Evolutionary conservation across 148 eudicot genomes (phyloP), one percentile per base, ranked within the genome.

Genomic region (Chenopodium berlandieri): DNA sequence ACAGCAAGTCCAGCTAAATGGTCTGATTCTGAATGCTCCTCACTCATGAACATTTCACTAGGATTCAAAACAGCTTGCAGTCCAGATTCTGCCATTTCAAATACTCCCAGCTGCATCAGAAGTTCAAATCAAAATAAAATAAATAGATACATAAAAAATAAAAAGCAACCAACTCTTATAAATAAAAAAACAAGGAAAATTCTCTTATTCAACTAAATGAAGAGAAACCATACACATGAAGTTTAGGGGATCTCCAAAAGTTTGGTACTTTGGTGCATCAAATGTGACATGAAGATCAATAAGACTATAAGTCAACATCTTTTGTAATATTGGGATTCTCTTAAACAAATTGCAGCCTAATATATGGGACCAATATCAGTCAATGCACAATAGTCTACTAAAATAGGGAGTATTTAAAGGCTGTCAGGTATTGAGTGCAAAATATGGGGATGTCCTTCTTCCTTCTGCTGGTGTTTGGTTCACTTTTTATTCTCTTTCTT

Each of bases 1-100:
- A 92, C 90, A 78, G 99, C 99, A 82, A 91, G 82, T 83, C 99
- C 99, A 71, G 98, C 93, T 82, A 92, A 86, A 84, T 86, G 81
- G 37, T 94, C 99, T n/a, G 99, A 94, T 80, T 92, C 89, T 76
- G 89, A 69, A 75, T 89, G 90, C 76, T 88, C 90, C 76, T 92
- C 95, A 64, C 88, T 89, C 84, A 96, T 85, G 76, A 91, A 96
- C 85, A 96, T 96, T 85, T 89, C 95, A 80, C 94, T 92, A 58
- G 99, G 95, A 78, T 96, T 94, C 84, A 86, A 73, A 80, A 92
- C 93, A 76, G 93, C 92, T 88, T 92, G 85, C 71, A 94, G 80
- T 81, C 99, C 99, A 48, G 88, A 83, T 50, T 88, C 92, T 46
- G 89, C 87, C 99, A 96, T 96, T 85, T 92, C 91, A 84, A 96